A percentile compares a stretch with the other conserved stretches of the same genome.
Conservation (phyloP, 257 asterid genomes). For the Thymus mandschuricus region DNA sequence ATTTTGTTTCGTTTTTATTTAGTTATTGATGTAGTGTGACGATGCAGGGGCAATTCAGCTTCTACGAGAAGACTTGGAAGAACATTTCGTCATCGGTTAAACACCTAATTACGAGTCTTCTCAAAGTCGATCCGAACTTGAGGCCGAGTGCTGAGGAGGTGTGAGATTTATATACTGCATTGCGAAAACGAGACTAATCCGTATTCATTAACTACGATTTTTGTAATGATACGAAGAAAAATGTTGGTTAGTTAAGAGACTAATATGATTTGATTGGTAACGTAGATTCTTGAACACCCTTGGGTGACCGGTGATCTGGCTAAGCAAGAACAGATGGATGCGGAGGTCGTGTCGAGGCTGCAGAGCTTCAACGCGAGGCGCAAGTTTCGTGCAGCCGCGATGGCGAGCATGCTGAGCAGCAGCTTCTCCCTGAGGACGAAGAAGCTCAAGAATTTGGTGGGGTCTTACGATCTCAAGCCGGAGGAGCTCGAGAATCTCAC, state of each 20-base stretch:
- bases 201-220: too few species aligned
- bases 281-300: conserved; percentile 73
- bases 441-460: conserved; percentile 73
- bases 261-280: not conserved
- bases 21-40: not conserved
- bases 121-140: conserved; percentile 64
- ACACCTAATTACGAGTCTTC: conserved; percentile 68
- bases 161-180: not conserved
- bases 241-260: not conserved
- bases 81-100: conserved; percentile 76
- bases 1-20: too few species aligned
- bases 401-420: conserved; percentile 83
- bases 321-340: conserved; percentile 79
- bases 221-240: not conserved
- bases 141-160: conserved; percentile 85
- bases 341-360: conserved; percentile 70
- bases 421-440: conserved; percentile 71
- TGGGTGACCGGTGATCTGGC: conserved; percentile 86
- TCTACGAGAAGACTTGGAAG: conserved; percentile 91
- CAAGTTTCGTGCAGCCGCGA: conserved; percentile 86
- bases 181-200: not conserved
- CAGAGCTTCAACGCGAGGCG: conserved; percentile 81
- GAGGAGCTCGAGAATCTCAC: conserved; percentile 74
- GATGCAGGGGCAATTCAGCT: conserved; percentile 72
- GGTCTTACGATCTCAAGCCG: conserved; percentile 84